Base-by-base conservation (phyloP, 768 basidiomycete species). In the Mycena vitilis region DNA sequence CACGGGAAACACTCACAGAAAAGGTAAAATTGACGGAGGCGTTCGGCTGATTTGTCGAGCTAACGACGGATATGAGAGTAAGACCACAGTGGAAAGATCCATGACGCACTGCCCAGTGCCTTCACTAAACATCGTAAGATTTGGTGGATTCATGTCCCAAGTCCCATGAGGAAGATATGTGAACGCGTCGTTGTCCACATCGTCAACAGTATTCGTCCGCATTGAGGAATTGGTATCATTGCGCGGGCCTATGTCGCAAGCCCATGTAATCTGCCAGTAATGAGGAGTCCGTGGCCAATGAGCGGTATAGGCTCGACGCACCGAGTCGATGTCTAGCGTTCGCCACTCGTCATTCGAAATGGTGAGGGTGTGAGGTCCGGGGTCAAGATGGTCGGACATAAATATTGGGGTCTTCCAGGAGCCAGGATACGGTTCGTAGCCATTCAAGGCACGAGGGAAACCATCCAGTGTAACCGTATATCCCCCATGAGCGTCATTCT, bases 11-110 rank as follows among this genome's bases (percentile, higher is more conserved):
- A 48, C 66, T 47, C 40, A 72, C 71, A n/a, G 67, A 65, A 44
- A 72, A 72, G 18, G 71, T 72, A 45, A 34, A 72, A 53, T 68
- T 72, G 34, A 72, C 67, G 11, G 60, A 65, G 49, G 71, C 67
- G 3, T 63, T 23, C 0, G 2, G 18, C 6, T 4, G 47, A 22
- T 63, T 65, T 25, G 64, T 69, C 2, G 67, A 69, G n/a, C 71
- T 72, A 49, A 1, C 6, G 34, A 51, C 13, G 47, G 16, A 20
- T 44, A 40, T 55, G 7, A 23, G 37, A 57, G 22, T 4, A 42
- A 13, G 15, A 9, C 34, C 22, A 38, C 36, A 13, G 34, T 25
- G 42, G 18, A 37, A 16, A 22, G 22, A 22, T 10, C 22, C 30
- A 25, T 20, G 30, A 72, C 71, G 67, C 58, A 72, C 71, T 72